These are phyloP conservation scores for Selaginella moellendorffii DNA, from an alignment of 75 land plant species.

Conservation along the genomic window DNA sequence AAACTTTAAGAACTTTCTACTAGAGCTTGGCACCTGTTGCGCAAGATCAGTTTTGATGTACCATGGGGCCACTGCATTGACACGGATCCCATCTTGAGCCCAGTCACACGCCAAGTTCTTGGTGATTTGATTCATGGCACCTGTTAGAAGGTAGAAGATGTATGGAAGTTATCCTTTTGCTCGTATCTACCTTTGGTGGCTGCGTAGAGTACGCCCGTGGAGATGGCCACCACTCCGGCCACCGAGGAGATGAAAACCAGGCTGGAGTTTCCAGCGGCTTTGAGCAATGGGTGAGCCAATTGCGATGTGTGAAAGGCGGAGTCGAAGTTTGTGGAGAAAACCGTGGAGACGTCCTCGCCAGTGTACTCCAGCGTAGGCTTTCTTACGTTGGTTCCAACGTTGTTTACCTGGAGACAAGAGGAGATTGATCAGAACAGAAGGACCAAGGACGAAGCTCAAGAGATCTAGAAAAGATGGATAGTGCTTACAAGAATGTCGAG, in stretches of 20 bases:
- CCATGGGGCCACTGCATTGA: constrained; percentile 38
- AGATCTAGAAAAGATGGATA: background rate
- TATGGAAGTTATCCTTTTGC: background rate
- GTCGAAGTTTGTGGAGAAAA: constrained; percentile 52
- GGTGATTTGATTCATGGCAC: constrained; percentile 35
- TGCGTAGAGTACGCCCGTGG: constrained; percentile 45
- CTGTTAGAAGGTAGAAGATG: constrained; percentile 12
- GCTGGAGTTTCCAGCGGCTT: constrained; percentile 45
- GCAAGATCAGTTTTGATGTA: constrained; percentile 14
- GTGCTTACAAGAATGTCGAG: constrained; percentile 11
- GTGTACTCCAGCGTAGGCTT: constrained; percentile 51
- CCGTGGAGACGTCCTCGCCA: constrained; percentile 33
- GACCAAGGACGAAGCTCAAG: background rate
- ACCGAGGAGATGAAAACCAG: constrained; percentile 71
- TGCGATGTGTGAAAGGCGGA: constrained; percentile 54
- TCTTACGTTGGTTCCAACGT: constrained; percentile 55
- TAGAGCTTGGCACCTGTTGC: too few relatives aligned
- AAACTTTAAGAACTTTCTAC: too few relatives aligned
- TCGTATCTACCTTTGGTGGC: constrained; percentile 82
- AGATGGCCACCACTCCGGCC: constrained; percentile 45
- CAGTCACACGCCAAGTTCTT: constrained; percentile 49
- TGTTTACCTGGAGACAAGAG: too few relatives aligned
- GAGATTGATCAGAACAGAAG: background rate
- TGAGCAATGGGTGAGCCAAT: constrained; percentile 58
- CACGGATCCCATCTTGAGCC: constrained; percentile 47